Base-by-base conservation (phyloP, 768 basidiomycete genomes). In the Mycena galericulata region DNA sequence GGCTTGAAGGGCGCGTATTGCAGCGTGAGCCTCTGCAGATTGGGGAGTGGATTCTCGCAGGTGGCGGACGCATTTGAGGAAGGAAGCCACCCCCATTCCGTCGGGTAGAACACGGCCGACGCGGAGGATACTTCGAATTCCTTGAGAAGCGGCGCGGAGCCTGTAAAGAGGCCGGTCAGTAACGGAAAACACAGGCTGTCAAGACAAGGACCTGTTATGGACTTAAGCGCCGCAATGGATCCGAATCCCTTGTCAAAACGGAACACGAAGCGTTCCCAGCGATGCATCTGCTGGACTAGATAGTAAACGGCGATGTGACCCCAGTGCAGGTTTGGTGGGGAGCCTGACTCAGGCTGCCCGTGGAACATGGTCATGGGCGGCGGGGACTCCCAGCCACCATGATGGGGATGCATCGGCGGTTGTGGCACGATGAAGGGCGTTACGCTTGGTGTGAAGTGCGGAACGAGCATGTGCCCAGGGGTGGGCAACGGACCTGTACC, bases 211-310 rank as follows among this genome's bases (percentile, higher is more conserved):
- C 92, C 92, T 57, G 84, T 86, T 72, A 94, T 89, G 20, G 89
- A 87, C 75, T 91, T 91, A 69, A 95, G 84, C 10, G 93, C 92
- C 64, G 83, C 82, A 80, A 93, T 87, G 4, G 92, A 92, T 20
- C 88, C 79, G 77, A 94, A 94, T 36, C 90, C 90, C 75, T 88
- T 90, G 74, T 93, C 92, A 71, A 92, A 94, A 45, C 90, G 82
- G 73, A 95, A 94, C 14, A 94, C 86, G 72, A 95, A 95, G 26
- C 92, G 84, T 74, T 92, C 85, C 93, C 93, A 95, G 30, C 93
- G 86, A 70, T 89, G 88, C 89, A 94, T 94, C 75, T 93, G 91
- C 71, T 92, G 88, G 2, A 90, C 89, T 24, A 95, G 79, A 75
- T 94, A 95, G 76, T 86, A 93, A 49, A 94, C 88, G 0, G 90